A percentile compares a stretch with the other conserved stretches of the same genome.
Conservation (phyloP, 2,329 filamentous ascomycete genomes). For the Colletotrichum tanaceti region DNA sequence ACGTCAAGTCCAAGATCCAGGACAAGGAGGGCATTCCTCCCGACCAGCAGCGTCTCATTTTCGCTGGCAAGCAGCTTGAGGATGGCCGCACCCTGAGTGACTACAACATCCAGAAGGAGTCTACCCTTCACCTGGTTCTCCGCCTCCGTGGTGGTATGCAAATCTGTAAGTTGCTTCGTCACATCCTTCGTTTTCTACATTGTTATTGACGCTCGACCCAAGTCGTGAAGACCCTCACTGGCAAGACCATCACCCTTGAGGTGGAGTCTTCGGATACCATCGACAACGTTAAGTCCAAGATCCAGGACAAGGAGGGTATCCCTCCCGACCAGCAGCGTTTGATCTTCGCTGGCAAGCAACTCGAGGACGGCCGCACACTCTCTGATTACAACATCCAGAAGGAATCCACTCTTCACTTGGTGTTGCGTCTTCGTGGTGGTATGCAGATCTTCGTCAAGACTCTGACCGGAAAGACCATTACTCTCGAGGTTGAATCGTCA, state of each 20-base stretch:
- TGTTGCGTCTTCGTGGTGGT: constrained; percentile 88
- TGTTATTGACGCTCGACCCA: constrained; percentile 44
- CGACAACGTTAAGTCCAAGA: constrained; percentile 97
- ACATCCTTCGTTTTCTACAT: neutral
- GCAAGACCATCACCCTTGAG: constrained; percentile 94
- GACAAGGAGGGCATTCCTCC: constrained; percentile 92
- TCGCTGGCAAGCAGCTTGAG: constrained; percentile 68
- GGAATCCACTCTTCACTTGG: constrained; percentile 86
- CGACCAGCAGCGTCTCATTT: constrained; percentile 86
- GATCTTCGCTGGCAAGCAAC: constrained; percentile 96
- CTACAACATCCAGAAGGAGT: constrained; percentile 71
- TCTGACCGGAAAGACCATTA: constrained; percentile 93
- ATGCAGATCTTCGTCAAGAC: constrained; percentile 94
- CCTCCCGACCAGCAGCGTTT: constrained; percentile 95
- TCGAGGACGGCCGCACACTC: constrained; percentile 92
- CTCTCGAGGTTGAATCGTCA: constrained; percentile 86
- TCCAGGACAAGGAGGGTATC: constrained; percentile 97
- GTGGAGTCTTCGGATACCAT: constrained; percentile 92
- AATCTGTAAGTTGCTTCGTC: constrained; percentile 64
- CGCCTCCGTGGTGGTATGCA: constrained; percentile 76
- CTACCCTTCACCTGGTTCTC: constrained; percentile 79
- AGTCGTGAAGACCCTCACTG: constrained; percentile 85
- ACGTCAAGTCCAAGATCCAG: constrained; percentile 90
- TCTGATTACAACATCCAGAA: constrained; percentile 97
- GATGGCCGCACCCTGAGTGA: constrained; percentile 65